Conservation (phyloP, 805 yeast genomes). For the Candida anglica region DNA sequence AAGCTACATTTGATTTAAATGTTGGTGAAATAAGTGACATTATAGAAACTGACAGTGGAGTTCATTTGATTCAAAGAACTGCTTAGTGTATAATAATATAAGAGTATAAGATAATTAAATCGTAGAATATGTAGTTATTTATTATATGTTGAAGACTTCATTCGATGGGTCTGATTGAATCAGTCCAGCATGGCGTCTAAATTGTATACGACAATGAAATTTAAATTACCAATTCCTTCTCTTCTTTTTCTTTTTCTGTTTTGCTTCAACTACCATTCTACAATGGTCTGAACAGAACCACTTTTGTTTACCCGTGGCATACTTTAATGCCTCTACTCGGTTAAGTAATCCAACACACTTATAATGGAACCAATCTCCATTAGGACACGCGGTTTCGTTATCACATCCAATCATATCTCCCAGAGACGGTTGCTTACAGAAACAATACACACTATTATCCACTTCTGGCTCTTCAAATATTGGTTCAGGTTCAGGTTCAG, state of each 20-base stretch:
- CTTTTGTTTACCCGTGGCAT: slow-evolving; percentile 26
- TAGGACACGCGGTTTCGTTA: slow-evolving; percentile 42
- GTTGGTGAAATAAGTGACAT: slow-evolving; percentile 81
- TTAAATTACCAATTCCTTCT: slow-evolving; percentile 8
- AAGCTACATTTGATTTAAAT: slow-evolving; percentile 75
- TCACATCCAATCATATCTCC: slow-evolving; percentile 98
- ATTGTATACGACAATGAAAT: background rate
- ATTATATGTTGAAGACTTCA: too few relatives aligned
- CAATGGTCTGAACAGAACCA: slow-evolving; percentile 40
- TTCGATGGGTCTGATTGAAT: too few relatives aligned
- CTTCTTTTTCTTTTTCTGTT: slow-evolving; percentile 10
- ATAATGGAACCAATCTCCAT: slow-evolving; percentile 46
- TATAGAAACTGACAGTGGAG: slow-evolving; percentile 87
- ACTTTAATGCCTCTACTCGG: slow-evolving; percentile 34
- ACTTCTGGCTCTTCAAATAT: background rate
- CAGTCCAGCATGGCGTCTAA: too few relatives aligned
- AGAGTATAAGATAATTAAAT: too few relatives aligned
- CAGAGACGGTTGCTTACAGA: slow-evolving; percentile 89
- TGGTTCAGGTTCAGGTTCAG: slow-evolving; percentile 3
- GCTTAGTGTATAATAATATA: too few relatives aligned
- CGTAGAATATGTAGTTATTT: too few relatives aligned
- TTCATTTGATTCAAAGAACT: slow-evolving; percentile 83
- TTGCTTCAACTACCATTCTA: slow-evolving; percentile 11
- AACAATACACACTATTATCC: slow-evolving; percentile 56
- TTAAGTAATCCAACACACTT: slow-evolving; percentile 40